Evolutionary conservation across 1,284 basidiomycete genomes (phyloP).

Genomic region (Naganishia cerealis): DNA sequence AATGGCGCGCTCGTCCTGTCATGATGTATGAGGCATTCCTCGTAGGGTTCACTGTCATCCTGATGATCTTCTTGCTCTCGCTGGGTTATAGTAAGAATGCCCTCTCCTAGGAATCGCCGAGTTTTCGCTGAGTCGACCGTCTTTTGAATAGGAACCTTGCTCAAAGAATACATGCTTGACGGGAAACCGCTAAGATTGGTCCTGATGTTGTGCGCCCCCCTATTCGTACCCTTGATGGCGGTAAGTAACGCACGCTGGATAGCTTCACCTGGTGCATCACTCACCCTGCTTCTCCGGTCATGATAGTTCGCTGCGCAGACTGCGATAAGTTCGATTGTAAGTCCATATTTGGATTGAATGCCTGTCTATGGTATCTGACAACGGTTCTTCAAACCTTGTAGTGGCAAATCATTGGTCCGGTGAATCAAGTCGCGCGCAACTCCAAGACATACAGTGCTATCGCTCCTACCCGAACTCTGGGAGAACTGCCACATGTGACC

Average conservation of each 20-base stretch:
- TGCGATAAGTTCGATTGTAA: conserved; percentile 44
- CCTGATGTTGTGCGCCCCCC: conserved; percentile 55
- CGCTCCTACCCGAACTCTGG: conserved; percentile 56
- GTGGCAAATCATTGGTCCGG: conserved; percentile 55
- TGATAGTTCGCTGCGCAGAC: conserved; percentile 34
- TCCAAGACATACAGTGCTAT: conserved; percentile 59
- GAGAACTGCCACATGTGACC: conserved; percentile 60
- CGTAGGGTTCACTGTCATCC: conserved; percentile 57
- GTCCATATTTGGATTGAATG: conserved; percentile 51
- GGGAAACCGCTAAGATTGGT: conserved; percentile 57
- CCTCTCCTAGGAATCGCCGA: background rate
- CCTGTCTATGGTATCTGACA: conserved; percentile 18
- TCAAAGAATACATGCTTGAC: conserved; percentile 59
- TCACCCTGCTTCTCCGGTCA: conserved; percentile 35
- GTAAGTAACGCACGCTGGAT: conserved; percentile 36
- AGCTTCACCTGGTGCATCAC: background rate
- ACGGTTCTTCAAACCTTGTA: conserved; percentile 35
- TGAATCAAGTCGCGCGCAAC: conserved; percentile 60
- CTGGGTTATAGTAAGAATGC: conserved; percentile 4
- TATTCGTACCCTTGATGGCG: conserved; percentile 57
- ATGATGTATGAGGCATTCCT: conserved; percentile 58
- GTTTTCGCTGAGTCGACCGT: background rate
- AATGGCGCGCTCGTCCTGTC: conserved; percentile 46
- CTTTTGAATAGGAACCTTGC: conserved; percentile 50
- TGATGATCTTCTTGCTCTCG: conserved; percentile 40